A percentile compares a stretch with the other conserved stretches of the same genome.
Evolutionary conservation across 106 monocot genomes (phyloP).

Genomic region (Dioscorea alata): DNA sequence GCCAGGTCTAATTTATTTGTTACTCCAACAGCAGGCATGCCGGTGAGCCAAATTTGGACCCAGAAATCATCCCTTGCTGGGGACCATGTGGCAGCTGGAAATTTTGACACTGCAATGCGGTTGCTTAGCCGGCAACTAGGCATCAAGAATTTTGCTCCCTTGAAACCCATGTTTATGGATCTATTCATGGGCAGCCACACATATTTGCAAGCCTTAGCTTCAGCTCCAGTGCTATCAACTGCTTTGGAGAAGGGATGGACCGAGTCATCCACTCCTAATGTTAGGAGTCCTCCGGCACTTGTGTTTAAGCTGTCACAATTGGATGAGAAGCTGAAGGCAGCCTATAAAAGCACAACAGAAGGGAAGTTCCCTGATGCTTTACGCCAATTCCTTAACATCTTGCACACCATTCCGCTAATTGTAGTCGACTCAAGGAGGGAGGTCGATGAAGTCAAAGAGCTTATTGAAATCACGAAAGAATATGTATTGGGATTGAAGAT

Average conservation of each 20-base stretch:
- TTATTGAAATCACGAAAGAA: constrained; percentile 43
- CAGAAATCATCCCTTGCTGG: constrained; percentile 62
- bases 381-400: constrained; percentile 42
- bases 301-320: constrained; percentile 40
- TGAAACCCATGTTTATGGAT: constrained; percentile 45
- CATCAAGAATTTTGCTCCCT: constrained; percentile 44
- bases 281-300: constrained; percentile 39
- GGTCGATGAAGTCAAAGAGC: constrained; percentile 65
- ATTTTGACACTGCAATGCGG: constrained; percentile 51
- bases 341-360: constrained; percentile 38
- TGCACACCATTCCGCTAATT: constrained; percentile 44
- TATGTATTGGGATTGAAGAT: constrained; percentile 58
- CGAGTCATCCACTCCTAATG: constrained; percentile 37
- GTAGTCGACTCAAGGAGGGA: constrained; percentile 59
- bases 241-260: constrained; percentile 63
- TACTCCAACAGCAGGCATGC: constrained; percentile 44
- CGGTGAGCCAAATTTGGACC: constrained; percentile 59
- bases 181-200: constrained; percentile 48
- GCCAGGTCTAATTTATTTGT: constrained; percentile 35
- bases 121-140: constrained; percentile 53
- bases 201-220: constrained; percentile 26
- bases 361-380: constrained; percentile 59
- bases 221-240: constrained; percentile 26
- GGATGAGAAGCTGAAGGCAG: constrained; percentile 52
- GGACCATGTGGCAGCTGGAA: constrained; percentile 62